Conservation (phyloP, 768 basidiomycete genomes). For the Lanmaoa pseudosensibilis region DNA sequence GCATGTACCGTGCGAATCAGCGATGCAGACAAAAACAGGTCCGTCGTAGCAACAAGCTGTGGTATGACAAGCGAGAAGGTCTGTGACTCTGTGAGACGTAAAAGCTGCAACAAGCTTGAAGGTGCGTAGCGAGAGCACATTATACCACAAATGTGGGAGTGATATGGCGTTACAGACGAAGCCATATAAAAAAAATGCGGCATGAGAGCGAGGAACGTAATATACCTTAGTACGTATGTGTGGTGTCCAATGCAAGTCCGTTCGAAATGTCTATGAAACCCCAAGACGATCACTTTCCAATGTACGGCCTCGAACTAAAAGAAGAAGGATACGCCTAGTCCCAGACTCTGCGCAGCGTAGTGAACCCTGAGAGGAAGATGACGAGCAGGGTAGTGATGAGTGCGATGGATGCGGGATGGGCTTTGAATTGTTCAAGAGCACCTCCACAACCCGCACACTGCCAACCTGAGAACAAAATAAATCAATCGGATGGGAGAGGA, state of each 20-base stretch:
- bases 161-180: conserved; percentile 11
- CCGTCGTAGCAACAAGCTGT: background rate
- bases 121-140: conserved; percentile 18
- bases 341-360: conserved; percentile 33
- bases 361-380: conserved; percentile 36
- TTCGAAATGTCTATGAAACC: conserved; percentile 24
- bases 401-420: conserved; percentile 35
- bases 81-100: conserved; percentile 13
- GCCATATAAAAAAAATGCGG: conserved; percentile 23
- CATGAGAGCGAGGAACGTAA: conserved; percentile 22
- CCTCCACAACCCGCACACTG: conserved; percentile 30
- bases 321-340: conserved; percentile 18
- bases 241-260: conserved; percentile 31
- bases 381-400: conserved; percentile 33
- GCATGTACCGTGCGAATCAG: conserved; percentile 1
- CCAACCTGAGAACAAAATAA: conserved; percentile 25
- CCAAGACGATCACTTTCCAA: conserved; percentile 12
- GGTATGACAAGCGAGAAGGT: conserved; percentile 3
- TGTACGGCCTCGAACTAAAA: background rate
- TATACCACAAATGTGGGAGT: conserved; percentile 21
- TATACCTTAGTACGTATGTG: conserved; percentile 32
- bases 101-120: background rate
- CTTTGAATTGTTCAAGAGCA: conserved; percentile 30
- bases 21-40: conserved; percentile 1
- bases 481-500: background rate